A percentile compares a stretch with the other conserved stretches of the same genome.
Conservation (phyloP, 2,329 filamentous ascomycete genomes). For the Clonostachys rhizophaga region DNA sequence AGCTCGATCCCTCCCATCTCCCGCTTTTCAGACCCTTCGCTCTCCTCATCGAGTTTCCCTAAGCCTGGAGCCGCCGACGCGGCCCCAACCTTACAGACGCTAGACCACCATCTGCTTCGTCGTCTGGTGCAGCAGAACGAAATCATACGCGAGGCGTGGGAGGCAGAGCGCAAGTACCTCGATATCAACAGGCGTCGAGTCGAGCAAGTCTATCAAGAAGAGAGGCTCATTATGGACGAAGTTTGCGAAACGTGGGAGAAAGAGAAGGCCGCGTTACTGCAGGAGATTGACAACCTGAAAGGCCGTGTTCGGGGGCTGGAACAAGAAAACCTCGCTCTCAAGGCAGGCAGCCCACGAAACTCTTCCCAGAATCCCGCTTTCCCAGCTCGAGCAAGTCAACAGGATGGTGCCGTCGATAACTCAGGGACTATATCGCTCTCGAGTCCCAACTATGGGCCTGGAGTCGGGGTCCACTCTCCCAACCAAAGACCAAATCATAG, state of each 20-base stretch:
- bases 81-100: not conserved
- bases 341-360: conserved; percentile 18
- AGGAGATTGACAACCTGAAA: conserved; percentile 34
- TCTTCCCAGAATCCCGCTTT: not conserved
- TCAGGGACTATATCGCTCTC: not conserved
- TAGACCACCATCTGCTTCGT: conserved; percentile 24
- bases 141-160: conserved; percentile 43
- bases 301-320: conserved; percentile 28
- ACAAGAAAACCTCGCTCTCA: conserved; percentile 26
- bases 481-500: not conserved
- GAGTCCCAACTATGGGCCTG: not conserved
- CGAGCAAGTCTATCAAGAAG: conserved; percentile 51
- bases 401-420: not conserved
- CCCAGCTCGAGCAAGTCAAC: not conserved
- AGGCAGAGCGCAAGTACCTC: conserved; percentile 46
- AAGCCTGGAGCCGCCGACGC: not conserved
- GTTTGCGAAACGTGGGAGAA: conserved; percentile 39
- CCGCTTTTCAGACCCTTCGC: too few relatives aligned
- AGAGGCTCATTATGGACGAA: conserved; percentile 47
- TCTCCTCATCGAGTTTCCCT: not conserved
- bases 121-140: conserved; percentile 35
- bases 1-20: too few relatives aligned
- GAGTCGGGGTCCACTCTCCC: too few relatives aligned
- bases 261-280: conserved; percentile 34
- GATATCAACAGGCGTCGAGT: conserved; percentile 48